Evolutionary conservation across 2,329 filamentous ascomycete species (phyloP).

Genomic region (Clarireedia homoeocarpa): DNA sequence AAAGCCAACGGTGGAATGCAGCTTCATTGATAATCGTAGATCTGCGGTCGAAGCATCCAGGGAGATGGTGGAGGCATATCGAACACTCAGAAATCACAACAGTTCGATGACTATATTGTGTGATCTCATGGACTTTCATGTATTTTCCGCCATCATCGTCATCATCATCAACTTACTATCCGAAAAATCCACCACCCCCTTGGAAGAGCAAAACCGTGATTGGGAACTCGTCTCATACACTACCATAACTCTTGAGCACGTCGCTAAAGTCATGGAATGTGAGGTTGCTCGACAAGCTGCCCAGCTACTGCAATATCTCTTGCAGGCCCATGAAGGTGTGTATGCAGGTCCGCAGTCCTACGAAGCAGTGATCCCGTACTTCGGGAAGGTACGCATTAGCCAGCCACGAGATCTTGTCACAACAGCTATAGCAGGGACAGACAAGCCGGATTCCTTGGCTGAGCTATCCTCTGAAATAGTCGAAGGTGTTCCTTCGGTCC

Average conservation of each 20-base stretch:
- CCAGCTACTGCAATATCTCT: conserved; percentile 34
- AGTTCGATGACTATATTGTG: conserved; percentile 32
- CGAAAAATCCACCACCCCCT: conserved; percentile 14
- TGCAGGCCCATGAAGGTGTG: conserved; percentile 20
- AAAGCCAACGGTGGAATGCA: conserved; percentile 30
- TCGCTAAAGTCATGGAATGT: conserved; percentile 31
- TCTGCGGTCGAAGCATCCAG: conserved; percentile 36
- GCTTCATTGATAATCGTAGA: conserved; percentile 33
- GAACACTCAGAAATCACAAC: conserved; percentile 27
- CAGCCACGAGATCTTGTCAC: neutral
- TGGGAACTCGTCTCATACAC: conserved; percentile 31
- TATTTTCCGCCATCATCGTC: conserved; percentile 38
- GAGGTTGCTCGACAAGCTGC: conserved; percentile 37
- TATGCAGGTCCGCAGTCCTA: conserved; percentile 24
- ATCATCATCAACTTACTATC: conserved; percentile 36
- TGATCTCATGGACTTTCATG: conserved; percentile 40
- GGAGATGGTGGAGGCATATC: conserved; percentile 34
- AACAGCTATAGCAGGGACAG: neutral
- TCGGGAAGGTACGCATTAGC: conserved; percentile 31
- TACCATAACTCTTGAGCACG: conserved; percentile 28
- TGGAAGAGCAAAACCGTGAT: conserved; percentile 30
- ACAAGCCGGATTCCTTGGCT: neutral
- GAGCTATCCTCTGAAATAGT: neutral
- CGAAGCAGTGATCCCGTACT: conserved; percentile 38
- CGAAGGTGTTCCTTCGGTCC: neutral